A percentile compares a stretch with the other conserved stretches of the same genome.
Conservation (phyloP, 768 basidiomycete species). For the Coprinellus aureogranulatus region DNA sequence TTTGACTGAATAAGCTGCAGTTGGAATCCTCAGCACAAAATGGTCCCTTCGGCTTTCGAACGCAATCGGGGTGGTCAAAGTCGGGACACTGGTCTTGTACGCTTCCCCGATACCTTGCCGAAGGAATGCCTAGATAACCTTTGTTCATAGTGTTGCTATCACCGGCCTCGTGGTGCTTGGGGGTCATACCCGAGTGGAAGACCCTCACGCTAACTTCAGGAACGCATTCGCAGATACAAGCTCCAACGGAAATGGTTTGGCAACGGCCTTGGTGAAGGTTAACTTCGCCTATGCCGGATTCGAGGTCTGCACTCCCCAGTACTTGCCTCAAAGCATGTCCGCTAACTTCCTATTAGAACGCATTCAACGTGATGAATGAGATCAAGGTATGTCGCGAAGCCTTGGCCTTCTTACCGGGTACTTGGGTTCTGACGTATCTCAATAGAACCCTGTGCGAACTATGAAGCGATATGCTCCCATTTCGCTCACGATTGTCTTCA, state of each 20-base stretch:
- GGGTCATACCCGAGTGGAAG: constrained; percentile 52
- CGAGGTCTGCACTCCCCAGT: constrained; percentile 23
- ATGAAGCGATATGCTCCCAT: constrained; percentile 43
- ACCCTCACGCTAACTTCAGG: constrained; percentile 58
- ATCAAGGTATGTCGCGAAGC: constrained; percentile 21
- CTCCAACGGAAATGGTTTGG: constrained; percentile 43
- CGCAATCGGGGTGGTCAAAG: constrained; percentile 31
- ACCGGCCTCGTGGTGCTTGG: constrained; percentile 61
- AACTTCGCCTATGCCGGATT: constrained; percentile 39
- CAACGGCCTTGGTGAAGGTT: constrained; percentile 35
- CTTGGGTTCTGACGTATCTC: not conserved
- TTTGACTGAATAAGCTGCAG: constrained; percentile 11
- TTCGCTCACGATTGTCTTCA: constrained; percentile 44
- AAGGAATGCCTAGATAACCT: too few species aligned
- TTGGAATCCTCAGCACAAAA: constrained; percentile 32
- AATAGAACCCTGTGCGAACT: constrained; percentile 41
- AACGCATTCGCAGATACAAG: constrained; percentile 57
- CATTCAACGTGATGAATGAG: constrained; percentile 48
- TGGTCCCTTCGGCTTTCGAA: constrained; percentile 39
- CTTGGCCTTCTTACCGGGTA: not conserved
- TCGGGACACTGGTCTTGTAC: constrained; percentile 30
- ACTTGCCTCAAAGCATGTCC: not conserved
- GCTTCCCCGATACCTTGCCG: too few species aligned
- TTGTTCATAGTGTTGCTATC: constrained; percentile 49
- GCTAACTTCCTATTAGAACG: constrained; percentile 28